Evolutionary conservation across 768 basidiomycete genomes (phyloP).

Genomic region (Sutorius australiensis): DNA sequence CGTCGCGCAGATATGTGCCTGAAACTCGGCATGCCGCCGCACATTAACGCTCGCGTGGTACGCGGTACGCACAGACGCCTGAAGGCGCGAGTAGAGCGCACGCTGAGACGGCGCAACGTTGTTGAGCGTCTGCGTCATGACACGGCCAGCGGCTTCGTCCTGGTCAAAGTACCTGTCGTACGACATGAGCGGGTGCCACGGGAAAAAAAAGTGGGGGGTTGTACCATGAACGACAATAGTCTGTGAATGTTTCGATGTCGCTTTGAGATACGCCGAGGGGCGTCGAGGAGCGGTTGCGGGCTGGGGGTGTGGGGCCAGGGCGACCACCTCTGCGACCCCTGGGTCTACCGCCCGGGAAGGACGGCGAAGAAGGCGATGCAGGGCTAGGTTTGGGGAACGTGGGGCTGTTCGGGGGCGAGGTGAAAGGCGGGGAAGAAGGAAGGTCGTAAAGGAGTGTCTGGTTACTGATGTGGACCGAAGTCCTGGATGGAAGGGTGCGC

Average conservation of each 20-base stretch:
- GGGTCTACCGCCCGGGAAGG: slow-evolving; percentile 46
- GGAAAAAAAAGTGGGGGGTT: slow-evolving; percentile 12
- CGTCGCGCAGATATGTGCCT: slow-evolving; percentile 76
- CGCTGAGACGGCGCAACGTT: slow-evolving; percentile 80
- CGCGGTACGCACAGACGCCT: slow-evolving; percentile 80
- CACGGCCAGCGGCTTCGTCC: slow-evolving; percentile 70
- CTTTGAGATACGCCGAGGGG: slow-evolving; percentile 61
- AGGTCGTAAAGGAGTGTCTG: slow-evolving; percentile 76
- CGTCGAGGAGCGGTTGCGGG: slow-evolving; percentile 63
- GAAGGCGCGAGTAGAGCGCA: slow-evolving; percentile 81
- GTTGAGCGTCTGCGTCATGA: slow-evolving; percentile 80
- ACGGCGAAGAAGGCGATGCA: slow-evolving; percentile 57
- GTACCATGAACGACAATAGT: slow-evolving; percentile 75
- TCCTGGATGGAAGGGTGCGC: slow-evolving; percentile 45
- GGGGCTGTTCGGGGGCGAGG: slow-evolving; percentile 56
- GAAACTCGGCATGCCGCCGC: slow-evolving; percentile 78
- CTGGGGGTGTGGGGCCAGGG: slow-evolving; percentile 47
- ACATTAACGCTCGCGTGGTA: slow-evolving; percentile 80
- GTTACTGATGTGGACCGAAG: slow-evolving; percentile 43
- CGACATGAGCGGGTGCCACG: slow-evolving; percentile 5
- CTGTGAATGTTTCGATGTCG: slow-evolving; percentile 77
- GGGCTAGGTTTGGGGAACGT: slow-evolving; percentile 36
- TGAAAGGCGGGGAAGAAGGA: slow-evolving; percentile 52
- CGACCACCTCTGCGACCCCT: slow-evolving; percentile 47
- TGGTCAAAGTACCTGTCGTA: slow-evolving; percentile 74